Percentiles rank a stretch among this genome's conserved stretches.
phyloP scores from a whole-genome alignment of 1,284 basidiomycete genomes.

The Gomphus sp. region DNA sequence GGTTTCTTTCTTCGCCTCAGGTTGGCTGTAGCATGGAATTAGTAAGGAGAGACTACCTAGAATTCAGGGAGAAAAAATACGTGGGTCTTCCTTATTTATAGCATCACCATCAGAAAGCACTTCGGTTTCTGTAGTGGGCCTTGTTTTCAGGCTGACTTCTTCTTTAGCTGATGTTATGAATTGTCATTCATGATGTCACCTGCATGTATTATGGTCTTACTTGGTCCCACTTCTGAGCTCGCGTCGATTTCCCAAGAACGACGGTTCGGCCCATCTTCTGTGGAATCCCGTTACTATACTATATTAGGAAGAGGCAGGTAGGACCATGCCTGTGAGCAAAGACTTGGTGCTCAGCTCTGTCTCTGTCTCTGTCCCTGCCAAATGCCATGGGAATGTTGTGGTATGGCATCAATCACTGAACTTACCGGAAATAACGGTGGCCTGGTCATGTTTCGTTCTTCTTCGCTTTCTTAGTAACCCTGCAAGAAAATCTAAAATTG shows the following conservation, averaged over 20 bases:
- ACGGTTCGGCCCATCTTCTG: neutral
- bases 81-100: neutral
- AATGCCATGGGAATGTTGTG: neutral
- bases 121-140: neutral
- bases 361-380: neutral
- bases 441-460: neutral
- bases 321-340: neutral
- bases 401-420: neutral
- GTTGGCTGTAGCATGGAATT: neutral
- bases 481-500: neutral
- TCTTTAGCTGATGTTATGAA: neutral
- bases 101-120: neutral
- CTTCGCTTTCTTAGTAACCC: slow-evolving; percentile 2
- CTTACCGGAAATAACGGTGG: neutral
- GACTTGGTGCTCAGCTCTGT: neutral
- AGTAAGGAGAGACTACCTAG: neutral
- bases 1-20: neutral
- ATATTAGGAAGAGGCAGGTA: neutral
- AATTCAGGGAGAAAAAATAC: neutral
- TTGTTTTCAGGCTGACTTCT: neutral
- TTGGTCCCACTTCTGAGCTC: neutral
- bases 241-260: neutral
- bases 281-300: neutral
- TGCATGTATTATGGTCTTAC: neutral
- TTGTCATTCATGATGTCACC: neutral